Percentiles rank a stretch among this genome's conserved stretches.
These are phyloP conservation scores for Bimuria novae-zelandiae DNA, from an alignment of 2,329 filamentous ascomycete genomes.

Conservation along the genomic window DNA sequence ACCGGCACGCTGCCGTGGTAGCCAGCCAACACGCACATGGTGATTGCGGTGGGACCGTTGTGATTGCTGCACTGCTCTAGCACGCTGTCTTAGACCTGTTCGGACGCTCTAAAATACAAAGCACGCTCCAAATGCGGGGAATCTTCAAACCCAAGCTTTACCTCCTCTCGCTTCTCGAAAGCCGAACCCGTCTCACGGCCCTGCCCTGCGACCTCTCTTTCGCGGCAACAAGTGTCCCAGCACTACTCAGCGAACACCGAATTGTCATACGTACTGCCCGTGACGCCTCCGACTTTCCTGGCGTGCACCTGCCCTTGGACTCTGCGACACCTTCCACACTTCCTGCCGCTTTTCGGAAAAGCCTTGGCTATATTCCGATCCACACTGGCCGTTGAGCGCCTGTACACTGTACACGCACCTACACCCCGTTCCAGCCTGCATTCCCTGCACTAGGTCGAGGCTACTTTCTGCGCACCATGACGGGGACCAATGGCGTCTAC, in stretches of 20 bases:
- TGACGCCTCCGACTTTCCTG: neutral
- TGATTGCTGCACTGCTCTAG: constrained; percentile 35
- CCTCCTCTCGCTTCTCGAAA: constrained; percentile 39
- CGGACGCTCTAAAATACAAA: constrained; percentile 37
- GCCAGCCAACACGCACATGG: constrained; percentile 26
- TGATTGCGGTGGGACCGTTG: constrained; percentile 31
- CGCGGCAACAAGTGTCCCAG: too few species aligned
- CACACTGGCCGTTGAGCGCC: constrained; percentile 22
- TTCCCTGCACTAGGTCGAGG: constrained; percentile 30
- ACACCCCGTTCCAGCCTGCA: constrained; percentile 20
- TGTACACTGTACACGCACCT: constrained; percentile 16
- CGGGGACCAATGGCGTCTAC: constrained; percentile 45
- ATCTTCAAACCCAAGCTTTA: constrained; percentile 36
- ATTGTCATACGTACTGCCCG: neutral
- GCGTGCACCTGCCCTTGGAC: neutral
- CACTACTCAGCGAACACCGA: neutral
- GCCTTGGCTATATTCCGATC: constrained; percentile 35
- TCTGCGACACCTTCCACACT: constrained; percentile 24
- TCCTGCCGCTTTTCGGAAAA: constrained; percentile 35
- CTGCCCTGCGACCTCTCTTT: constrained; percentile 34
- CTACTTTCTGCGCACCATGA: constrained; percentile 31
- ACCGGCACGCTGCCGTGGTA: constrained; percentile 28
- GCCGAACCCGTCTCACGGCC: constrained; percentile 38
- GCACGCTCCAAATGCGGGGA: constrained; percentile 44
- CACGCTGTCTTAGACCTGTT: constrained; percentile 26